Conservation (phyloP, 1,139 yeast species). For the Yamadazyma diddensiae region DNA sequence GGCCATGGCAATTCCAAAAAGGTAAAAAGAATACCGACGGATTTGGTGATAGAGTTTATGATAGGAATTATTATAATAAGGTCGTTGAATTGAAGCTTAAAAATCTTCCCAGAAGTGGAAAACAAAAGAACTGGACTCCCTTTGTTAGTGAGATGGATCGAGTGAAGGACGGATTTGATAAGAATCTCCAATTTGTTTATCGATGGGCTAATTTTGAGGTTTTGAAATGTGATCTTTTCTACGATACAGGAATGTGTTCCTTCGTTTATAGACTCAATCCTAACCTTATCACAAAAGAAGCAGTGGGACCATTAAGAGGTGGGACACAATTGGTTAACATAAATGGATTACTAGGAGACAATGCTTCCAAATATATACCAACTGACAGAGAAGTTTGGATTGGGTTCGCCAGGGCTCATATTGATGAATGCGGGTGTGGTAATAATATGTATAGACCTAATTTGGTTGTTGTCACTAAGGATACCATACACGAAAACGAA, state of each 20-base stretch:
- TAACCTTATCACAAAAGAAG: constrained; percentile 14
- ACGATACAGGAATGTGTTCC: constrained; percentile 24
- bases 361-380: constrained; percentile 11
- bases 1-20: constrained; percentile 38
- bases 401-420: constrained; percentile 38
- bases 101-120: constrained; percentile 19
- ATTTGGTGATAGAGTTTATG: constrained; percentile 15
- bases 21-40: constrained; percentile 30
- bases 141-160: constrained; percentile 26
- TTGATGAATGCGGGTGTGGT: constrained; percentile 36
- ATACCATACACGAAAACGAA: constrained; percentile 7
- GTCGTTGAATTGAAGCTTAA: constrained; percentile 25
- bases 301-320: constrained; percentile 36
- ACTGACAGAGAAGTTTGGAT: constrained; percentile 28
- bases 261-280: constrained; percentile 22
- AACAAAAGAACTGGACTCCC: constrained; percentile 48
- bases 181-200: constrained; percentile 30
- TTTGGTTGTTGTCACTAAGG: constrained; percentile 24
- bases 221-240: constrained; percentile 28
- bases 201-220: constrained; percentile 38
- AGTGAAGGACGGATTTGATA: constrained; percentile 22
- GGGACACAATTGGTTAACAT: constrained; percentile 35
- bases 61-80: constrained; percentile 20
- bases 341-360: constrained; percentile 17
- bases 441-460: constrained; percentile 35